Base-by-base conservation (phyloP, 352 stramenopile species). In the Pythium insidiosum region DNA sequence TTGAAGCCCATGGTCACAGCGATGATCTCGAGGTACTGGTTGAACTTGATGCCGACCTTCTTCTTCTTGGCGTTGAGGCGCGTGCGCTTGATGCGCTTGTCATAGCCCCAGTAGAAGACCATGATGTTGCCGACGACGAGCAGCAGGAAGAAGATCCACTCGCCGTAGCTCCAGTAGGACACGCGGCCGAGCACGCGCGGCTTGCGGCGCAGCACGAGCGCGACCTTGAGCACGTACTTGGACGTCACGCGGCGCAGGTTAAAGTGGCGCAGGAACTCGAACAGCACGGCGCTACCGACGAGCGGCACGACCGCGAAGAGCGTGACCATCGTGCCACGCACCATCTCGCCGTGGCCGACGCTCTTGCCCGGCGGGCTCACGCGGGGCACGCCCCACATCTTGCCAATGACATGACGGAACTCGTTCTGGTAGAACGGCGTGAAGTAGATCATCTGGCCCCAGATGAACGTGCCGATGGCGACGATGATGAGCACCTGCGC, bases 291-390 rank as follows among this genome's bases (percentile, higher is more conserved):
- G 6, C 50, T 63, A 5, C 49, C 53, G 25, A 70, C 11, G 6
- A 86, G 24, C 3, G 73, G 67, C 6, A 81, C 15, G 15, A 73
- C 50, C 3, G 35, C 43, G 19, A 72, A 63, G 10, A 87, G 50
- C 29, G 63, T 53, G 28, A 84, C 69, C 47, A 64, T 84, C 6
- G 66, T 82, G n/a, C 60, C 57, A 4, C 64, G 66, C 10, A 73
- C 44, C 63, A 86, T 80, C 45, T 86, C 69, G 0, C 33, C 19
- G 45, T 74, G 53, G 28, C 58, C 57, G 13, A 38, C 46, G 21
- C 31, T 5, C 26, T 35, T 50, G 26, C 34, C 45, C 30, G 36
- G 47, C 12, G 45, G 37, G 6, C 43, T 21, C 28, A 15, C 15
- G 28, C 9, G 9, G 22, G 53, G 53, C 18, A 68, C 58, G 6